Percentiles rank a stretch among this genome's conserved stretches.
phyloP scores from a whole-genome alignment of 225 moss, liverwort and hornwort species.

The Physcomitrellopsis africana region DNA sequence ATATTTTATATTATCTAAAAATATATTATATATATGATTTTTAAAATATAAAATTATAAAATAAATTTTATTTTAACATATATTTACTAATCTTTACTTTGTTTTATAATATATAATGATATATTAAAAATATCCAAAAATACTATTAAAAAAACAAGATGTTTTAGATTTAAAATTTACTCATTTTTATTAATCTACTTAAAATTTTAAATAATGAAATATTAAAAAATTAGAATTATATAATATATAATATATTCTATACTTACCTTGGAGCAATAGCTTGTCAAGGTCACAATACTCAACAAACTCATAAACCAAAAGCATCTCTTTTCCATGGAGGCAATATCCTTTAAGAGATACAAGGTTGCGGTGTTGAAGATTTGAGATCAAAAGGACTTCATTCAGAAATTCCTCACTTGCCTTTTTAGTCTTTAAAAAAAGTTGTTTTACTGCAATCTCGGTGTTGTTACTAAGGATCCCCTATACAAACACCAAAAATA shows the following conservation, averaged over 20 bases:
- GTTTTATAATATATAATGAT: too few species aligned
- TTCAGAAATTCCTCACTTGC: slow-evolving; percentile 50
- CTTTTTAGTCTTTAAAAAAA: slow-evolving; percentile 28
- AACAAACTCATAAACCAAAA: slow-evolving; percentile 50
- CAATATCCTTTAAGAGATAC: slow-evolving; percentile 48
- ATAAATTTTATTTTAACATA: too few species aligned
- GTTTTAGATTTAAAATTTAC: too few species aligned
- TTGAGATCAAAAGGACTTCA: slow-evolving; percentile 43
- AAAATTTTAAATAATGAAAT: background rate
- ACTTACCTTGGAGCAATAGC: slow-evolving; percentile 36
- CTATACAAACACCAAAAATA: slow-evolving; percentile 19
- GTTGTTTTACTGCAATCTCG: slow-evolving; percentile 38
- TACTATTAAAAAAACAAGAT: background rate
- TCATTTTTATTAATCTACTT: too few species aligned
- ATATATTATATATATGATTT: too few species aligned
- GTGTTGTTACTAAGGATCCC: slow-evolving; percentile 22
- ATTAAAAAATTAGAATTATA: background rate
- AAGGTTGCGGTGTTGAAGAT: slow-evolving; percentile 50
- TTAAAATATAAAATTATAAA: too few species aligned
- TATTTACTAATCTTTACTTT: too few species aligned
- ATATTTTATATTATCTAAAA: too few species aligned
- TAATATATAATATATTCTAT: background rate
- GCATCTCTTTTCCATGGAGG: slow-evolving; percentile 43
- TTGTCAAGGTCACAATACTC: slow-evolving; percentile 56
- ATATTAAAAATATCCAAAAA: background rate